Conservation (phyloP, 768 basidiomycete species). For the Suillus subluteus region DNA sequence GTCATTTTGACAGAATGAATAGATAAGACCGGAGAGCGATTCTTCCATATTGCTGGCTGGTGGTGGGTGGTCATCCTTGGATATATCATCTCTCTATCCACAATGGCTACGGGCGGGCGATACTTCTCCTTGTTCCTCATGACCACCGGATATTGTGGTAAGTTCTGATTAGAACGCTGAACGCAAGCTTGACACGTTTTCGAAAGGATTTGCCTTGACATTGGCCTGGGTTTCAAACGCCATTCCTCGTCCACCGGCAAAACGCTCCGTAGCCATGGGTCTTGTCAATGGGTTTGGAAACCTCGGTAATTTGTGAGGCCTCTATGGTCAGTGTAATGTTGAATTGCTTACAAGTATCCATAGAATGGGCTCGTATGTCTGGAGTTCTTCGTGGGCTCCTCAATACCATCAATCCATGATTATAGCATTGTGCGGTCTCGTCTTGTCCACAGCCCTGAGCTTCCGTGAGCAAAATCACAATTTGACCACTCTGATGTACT, state of each 20-base stretch:
- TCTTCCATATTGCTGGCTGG: constrained; percentile 58
- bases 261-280: constrained; percentile 56
- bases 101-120: constrained; percentile 51
- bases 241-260: constrained; percentile 60
- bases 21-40: constrained; percentile 67
- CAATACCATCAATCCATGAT: constrained; percentile 65
- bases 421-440: constrained; percentile 44
- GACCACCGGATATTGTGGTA: constrained; percentile 53
- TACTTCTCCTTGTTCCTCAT: constrained; percentile 71
- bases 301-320: constrained; percentile 58
- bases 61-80: constrained; percentile 66
- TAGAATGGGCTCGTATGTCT: constrained; percentile 64
- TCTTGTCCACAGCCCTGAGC: constrained; percentile 34
- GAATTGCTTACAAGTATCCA: background rate
- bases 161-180: constrained; percentile 7
- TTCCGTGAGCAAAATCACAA: constrained; percentile 31
- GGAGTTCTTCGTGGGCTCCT: constrained; percentile 66
- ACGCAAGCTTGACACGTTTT: background rate
- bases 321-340: background rate
- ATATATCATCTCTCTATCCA: constrained; percentile 60
- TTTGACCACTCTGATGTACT: background rate
- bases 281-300: constrained; percentile 66
- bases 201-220: constrained; percentile 45
- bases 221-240: constrained; percentile 67
- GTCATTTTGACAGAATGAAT: background rate